These are phyloP conservation scores for Hortaea sp. DNA, from an alignment of 2,329 filamentous ascomycete genomes.

Conservation along the genomic window DNA sequence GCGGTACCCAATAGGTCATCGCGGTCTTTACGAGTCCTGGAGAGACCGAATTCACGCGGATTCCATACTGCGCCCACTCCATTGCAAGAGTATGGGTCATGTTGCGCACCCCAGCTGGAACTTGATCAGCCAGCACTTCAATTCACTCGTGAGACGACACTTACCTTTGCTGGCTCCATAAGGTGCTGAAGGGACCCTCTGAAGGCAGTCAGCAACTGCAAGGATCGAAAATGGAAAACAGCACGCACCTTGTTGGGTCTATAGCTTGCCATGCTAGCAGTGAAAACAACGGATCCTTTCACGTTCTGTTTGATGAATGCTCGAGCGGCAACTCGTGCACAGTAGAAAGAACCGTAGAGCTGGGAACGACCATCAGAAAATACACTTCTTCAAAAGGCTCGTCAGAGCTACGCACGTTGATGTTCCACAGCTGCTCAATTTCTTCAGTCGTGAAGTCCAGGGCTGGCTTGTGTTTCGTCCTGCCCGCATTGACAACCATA, in stretches of 20 bases:
- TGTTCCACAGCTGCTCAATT: conserved; percentile 33
- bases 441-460: conserved; percentile 41
- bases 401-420: no score
- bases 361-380: conserved; percentile 16
- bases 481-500: conserved; percentile 42
- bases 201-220: neutral
- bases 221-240: neutral
- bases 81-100: conserved; percentile 15
- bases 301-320: conserved; percentile 37
- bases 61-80: conserved; percentile 30
- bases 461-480: conserved; percentile 43
- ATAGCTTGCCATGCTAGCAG: conserved; percentile 39
- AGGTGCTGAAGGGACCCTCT: conserved; percentile 28
- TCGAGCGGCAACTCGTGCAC: conserved; percentile 32
- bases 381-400: no score
- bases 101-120: no score
- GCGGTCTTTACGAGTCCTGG: conserved; percentile 28
- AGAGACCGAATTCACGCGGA: conserved; percentile 30
- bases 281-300: conserved; percentile 39
- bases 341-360: conserved; percentile 37
- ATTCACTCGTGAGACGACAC: conserved; percentile 15
- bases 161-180: conserved; percentile 38
- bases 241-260: conserved; percentile 30
- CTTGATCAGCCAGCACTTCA: no score
- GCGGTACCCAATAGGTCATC: conserved; percentile 38